phyloP scores from a whole-genome alignment of 2,329 filamentous ascomycete species.

The Nigrograna mackinnonii region DNA sequence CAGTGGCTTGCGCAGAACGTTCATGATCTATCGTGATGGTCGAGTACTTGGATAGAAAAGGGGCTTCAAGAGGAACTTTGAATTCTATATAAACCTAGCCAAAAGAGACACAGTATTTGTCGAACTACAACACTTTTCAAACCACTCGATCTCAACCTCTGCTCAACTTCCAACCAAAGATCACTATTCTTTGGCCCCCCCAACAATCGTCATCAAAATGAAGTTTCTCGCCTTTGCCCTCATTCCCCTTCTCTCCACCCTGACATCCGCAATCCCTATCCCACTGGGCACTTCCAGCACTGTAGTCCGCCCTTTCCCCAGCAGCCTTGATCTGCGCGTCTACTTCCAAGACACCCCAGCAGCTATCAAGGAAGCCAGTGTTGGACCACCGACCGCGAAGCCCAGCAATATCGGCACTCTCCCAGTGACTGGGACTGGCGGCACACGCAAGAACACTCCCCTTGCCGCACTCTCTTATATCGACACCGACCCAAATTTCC shows the following conservation, averaged over 20 bases:
- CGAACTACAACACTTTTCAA: no score
- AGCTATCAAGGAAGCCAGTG: not conserved
- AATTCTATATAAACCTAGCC: no score
- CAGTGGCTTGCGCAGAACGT: no score
- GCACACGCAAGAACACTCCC: not conserved
- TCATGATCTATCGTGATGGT: no score
- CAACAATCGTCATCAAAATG: no score
- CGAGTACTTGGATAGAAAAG: no score
- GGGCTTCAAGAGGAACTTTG: no score
- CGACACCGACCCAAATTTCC: not conserved
- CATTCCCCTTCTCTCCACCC: not conserved
- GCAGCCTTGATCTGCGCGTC: slow-evolving; percentile 5
- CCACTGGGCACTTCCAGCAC: not conserved
- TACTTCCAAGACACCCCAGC: slow-evolving; percentile 6
- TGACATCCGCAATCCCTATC: not conserved
- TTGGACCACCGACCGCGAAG: not conserved
- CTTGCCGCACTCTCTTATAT: not conserved
- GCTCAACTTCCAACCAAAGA: no score
- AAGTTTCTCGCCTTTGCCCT: not conserved
- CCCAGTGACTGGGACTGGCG: not conserved
- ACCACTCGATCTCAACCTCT: no score
- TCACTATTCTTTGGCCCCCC: no score
- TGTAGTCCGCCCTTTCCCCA: not conserved
- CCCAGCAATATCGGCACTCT: not conserved
- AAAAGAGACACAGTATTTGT: no score